These are phyloP conservation scores for Striga hermonthica DNA, from an alignment of 305 asterid species.

Conservation along the genomic window DNA sequence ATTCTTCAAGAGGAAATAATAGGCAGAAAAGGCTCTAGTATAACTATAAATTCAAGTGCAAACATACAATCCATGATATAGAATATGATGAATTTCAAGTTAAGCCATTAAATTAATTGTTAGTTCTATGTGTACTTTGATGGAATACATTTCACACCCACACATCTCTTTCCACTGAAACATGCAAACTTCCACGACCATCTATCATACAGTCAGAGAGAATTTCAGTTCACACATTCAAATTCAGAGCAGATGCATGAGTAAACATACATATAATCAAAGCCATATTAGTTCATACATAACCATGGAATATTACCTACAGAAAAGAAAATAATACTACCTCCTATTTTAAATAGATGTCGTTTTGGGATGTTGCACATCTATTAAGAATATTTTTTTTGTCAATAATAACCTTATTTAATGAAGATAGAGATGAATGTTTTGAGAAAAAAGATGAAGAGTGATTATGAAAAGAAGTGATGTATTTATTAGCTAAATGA, in stretches of 20 bases:
- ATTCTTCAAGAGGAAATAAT: neutral
- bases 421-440: no score
- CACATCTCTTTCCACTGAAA: constrained; percentile 13
- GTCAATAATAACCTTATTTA: no score
- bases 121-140: constrained; percentile 7
- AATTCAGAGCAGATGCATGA: constrained; percentile 9
- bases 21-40: neutral
- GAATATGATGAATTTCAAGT: constrained; percentile 8
- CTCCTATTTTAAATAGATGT: no score
- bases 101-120: constrained; percentile 14
- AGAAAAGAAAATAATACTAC: no score
- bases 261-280: neutral
- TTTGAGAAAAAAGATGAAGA: no score
- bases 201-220: constrained; percentile 16
- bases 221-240: constrained; percentile 7
- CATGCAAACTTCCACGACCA: constrained; percentile 9
- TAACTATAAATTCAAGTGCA: constrained; percentile 11
- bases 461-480: no score
- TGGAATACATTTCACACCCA: constrained; percentile 8
- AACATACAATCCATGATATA: constrained; percentile 14
- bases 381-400: no score
- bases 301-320: constrained; percentile 11
- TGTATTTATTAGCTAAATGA: no score
- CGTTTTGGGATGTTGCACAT: no score
- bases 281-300: constrained; percentile 8